phyloP scores from a whole-genome alignment of 768 basidiomycete species.

The Lactarius sanguifluus region DNA sequence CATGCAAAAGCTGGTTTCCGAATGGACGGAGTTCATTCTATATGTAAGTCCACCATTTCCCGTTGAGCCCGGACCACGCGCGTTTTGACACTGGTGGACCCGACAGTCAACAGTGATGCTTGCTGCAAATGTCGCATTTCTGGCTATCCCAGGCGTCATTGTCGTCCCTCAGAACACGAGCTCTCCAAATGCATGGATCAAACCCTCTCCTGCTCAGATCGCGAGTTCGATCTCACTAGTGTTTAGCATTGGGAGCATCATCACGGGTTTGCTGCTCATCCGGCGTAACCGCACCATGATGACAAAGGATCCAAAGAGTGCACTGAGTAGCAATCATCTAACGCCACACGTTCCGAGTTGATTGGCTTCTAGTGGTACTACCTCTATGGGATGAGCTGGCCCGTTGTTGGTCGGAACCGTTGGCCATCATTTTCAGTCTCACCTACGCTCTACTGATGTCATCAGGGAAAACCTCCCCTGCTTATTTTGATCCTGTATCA shows the following conservation, averaged over 20 bases:
- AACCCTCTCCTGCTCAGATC: constrained; percentile 47
- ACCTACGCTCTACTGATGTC: constrained; percentile 52
- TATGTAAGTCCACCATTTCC: constrained; percentile 3
- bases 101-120: constrained; percentile 39
- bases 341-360: constrained; percentile 5
- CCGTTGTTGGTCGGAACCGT: constrained; percentile 44
- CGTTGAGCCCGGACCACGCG: background rate
- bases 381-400: constrained; percentile 32
- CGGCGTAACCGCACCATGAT: constrained; percentile 45
- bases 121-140: constrained; percentile 37
- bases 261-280: constrained; percentile 48
- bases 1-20: constrained; percentile 19
- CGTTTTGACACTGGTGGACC: background rate
- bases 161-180: constrained; percentile 2
- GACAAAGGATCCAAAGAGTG: constrained; percentile 34
- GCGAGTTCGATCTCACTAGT: constrained; percentile 51
- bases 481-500: no score
- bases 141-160: constrained; percentile 38
- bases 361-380: constrained; percentile 31
- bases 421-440: constrained; percentile 54
- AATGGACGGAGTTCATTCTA: constrained; percentile 22
- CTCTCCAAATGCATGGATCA: constrained; percentile 22
- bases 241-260: constrained; percentile 49
- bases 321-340: constrained; percentile 20
- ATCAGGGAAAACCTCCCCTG: no score